Base-by-base conservation (phyloP, 2,329 filamentous ascomycete species). In the Fusarium floridanum region DNA sequence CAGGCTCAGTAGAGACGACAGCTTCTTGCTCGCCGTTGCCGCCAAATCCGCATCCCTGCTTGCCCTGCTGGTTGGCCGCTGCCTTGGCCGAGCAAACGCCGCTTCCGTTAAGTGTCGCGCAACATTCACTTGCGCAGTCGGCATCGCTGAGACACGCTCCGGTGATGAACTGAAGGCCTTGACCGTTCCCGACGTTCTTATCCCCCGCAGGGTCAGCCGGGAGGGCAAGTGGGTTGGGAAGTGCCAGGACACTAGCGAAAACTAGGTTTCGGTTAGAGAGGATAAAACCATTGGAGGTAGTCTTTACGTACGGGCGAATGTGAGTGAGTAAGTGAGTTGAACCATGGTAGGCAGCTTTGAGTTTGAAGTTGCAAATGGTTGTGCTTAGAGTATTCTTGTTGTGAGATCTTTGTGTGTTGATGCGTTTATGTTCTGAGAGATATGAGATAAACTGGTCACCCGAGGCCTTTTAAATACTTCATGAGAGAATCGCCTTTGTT, bases 11-110 rank as follows among this genome's bases (percentile, higher is more conserved):
- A 36, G 56, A 39, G 24, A 17, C 32, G 5, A 50, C 45, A 6
- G 22, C 48, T 29, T 41, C n/a, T 12, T 45, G 55, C 36, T 37
- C 24, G 14, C 63, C 66, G 5, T 56, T 29, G 34, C 50, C 65
- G 27, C 29, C 62, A 56, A 83, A 83, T 12, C 78, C 80, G 43
- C 82, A 83, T 12, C 82, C 81, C 22, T 76, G 76, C 76, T 82
- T 82, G 66, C 80, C 81, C 22, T 77, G 73, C 56, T 78, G 72
- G 55, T 78, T 77, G 55, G 74, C 73, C 2, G 77, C 79, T 2
- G 68, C 76, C 53, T 66, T 70, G 11, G 70, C 80, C 11, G 80
- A 80, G 78, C 81, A 80, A 48, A 81, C 76, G 37, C 77, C 80
- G 22, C 69, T 72, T 12, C 68, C 70, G 7, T 61, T 66, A 10